Conservation (phyloP, 2,329 filamentous ascomycete genomes). For the Thermoascus crustaceus region DNA sequence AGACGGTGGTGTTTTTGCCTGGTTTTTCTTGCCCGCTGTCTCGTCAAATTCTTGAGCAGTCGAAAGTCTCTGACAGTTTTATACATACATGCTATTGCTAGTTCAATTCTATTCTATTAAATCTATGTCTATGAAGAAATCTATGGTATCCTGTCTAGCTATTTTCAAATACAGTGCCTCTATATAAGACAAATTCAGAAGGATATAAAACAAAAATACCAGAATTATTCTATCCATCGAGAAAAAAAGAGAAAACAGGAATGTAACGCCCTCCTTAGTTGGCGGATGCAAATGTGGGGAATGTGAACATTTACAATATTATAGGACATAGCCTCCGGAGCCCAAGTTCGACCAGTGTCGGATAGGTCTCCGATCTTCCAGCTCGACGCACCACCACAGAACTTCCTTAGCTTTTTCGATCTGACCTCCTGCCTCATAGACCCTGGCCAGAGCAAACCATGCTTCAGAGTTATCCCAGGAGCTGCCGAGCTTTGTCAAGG, state of each 20-base stretch:
- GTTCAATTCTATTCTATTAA: conserved; percentile 10
- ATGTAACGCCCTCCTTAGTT: too few species aligned
- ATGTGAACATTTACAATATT: conserved; percentile 5
- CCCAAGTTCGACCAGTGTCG: conserved; percentile 69
- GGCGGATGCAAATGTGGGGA: conserved; percentile 1
- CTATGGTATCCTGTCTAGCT: conserved; percentile 4
- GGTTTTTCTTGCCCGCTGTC: background rate
- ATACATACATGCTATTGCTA: conserved; percentile 29
- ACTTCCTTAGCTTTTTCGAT: conserved; percentile 82
- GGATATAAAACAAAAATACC: too few species aligned
- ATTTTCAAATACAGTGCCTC: background rate
- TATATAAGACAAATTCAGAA: too few species aligned
- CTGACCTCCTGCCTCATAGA: conserved; percentile 81
- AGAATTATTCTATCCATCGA: too few species aligned
- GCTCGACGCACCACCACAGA: conserved; percentile 94
- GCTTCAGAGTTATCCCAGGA: conserved; percentile 92
- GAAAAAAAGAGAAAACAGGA: too few species aligned
- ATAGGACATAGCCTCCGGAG: conserved; percentile 56
- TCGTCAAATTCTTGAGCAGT: conserved; percentile 5
- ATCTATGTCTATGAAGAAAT: conserved; percentile 5
- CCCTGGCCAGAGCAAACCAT: conserved; percentile 80
- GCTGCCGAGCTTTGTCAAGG: conserved; percentile 72
- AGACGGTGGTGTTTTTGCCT: conserved; percentile 9
- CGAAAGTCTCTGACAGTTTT: conserved; percentile 15
- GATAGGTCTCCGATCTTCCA: conserved; percentile 77